Percentiles rank a stretch among this genome's conserved stretches.
These are phyloP conservation scores for Verticillium nonalfalfae DNA, from an alignment of 2,329 filamentous ascomycete species.

Conservation along the genomic window DNA sequence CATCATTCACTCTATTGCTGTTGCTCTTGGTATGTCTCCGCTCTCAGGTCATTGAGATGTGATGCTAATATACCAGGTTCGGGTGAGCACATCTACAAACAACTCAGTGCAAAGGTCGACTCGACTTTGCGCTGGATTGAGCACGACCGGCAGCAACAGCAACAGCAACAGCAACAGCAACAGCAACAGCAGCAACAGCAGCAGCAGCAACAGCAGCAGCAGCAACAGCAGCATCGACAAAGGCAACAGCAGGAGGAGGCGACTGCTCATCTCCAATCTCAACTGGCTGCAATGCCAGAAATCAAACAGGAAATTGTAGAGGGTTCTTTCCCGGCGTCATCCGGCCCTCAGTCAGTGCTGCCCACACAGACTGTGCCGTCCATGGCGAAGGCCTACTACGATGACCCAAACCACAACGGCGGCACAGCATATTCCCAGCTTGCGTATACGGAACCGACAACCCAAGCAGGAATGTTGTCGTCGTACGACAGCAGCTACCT, in stretches of 20 bases:
- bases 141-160: conserved; percentile 26
- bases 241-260: conserved; percentile 14
- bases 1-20: conserved; percentile 60
- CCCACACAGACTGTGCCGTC: conserved; percentile 5
- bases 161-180: conserved; percentile 29
- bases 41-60: no score
- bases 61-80: conserved; percentile 28
- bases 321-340: conserved; percentile 1
- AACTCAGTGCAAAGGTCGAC: neutral
- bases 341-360: conserved; percentile 4
- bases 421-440: conserved; percentile 22
- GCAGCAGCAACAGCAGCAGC: conserved; percentile 29
- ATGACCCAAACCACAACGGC: conserved; percentile 16
- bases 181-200: conserved; percentile 21
- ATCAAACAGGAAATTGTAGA: conserved; percentile 6
- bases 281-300: conserved; percentile 3
- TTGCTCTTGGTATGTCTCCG: neutral
- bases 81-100: conserved; percentile 31
- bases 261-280: conserved; percentile 6
- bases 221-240: conserved; percentile 29
- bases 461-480: conserved; percentile 9
- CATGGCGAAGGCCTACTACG: conserved; percentile 22
- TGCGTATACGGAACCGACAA: conserved; percentile 20
- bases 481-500: conserved; percentile 5
- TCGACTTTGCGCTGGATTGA: conserved; percentile 6